These are phyloP conservation scores for Bipolaris zeicola DNA, from an alignment of 2,329 filamentous ascomycete genomes.

Conservation along the genomic window DNA sequence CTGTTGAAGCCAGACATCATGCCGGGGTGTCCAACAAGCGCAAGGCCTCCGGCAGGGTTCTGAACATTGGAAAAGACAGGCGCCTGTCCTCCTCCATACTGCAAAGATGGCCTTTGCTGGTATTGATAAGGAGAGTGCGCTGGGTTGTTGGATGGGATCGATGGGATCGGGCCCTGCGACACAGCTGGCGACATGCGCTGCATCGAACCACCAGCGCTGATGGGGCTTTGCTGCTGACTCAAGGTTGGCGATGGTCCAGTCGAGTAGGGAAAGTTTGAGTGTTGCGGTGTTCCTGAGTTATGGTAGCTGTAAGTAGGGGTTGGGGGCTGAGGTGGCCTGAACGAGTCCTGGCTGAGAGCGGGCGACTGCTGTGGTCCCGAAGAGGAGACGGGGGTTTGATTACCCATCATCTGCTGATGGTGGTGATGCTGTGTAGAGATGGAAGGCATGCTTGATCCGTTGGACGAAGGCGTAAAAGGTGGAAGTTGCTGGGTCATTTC, in stretches of 20 bases:
- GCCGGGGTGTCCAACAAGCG: slow-evolving; percentile 66
- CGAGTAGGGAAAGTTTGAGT: slow-evolving; percentile 55
- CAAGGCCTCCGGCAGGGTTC: slow-evolving; percentile 73
- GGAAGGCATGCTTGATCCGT: slow-evolving; percentile 55
- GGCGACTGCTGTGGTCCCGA: slow-evolving; percentile 55
- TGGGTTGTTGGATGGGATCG: slow-evolving; percentile 55
- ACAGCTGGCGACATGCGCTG: slow-evolving; percentile 60
- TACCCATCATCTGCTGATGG: slow-evolving; percentile 55
- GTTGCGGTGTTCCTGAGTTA: slow-evolving; percentile 58
- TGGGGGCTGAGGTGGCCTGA: slow-evolving; percentile 62
- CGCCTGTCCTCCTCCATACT: slow-evolving; percentile 58
- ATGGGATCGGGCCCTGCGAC: slow-evolving; percentile 50
- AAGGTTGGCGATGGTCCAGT: slow-evolving; percentile 55
- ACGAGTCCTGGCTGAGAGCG: slow-evolving; percentile 65
- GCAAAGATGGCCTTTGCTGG: slow-evolving; percentile 49
- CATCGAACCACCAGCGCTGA: slow-evolving; percentile 53
- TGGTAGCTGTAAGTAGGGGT: slow-evolving; percentile 69
- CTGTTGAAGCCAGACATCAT: slow-evolving; percentile 66
- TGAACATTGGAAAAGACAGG: slow-evolving; percentile 79
- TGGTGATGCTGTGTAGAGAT: slow-evolving; percentile 46
- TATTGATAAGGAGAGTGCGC: slow-evolving; percentile 56
- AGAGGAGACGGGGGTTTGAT: slow-evolving; percentile 48
- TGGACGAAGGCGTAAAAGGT: slow-evolving; percentile 64
- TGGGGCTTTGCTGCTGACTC: slow-evolving; percentile 54
- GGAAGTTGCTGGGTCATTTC: slow-evolving; percentile 65